Evolutionary conservation across 2,329 filamentous ascomycete genomes (phyloP), one percentile per base, ranked within the genome.

Genomic region (Fusarium xyrophilum): DNA sequence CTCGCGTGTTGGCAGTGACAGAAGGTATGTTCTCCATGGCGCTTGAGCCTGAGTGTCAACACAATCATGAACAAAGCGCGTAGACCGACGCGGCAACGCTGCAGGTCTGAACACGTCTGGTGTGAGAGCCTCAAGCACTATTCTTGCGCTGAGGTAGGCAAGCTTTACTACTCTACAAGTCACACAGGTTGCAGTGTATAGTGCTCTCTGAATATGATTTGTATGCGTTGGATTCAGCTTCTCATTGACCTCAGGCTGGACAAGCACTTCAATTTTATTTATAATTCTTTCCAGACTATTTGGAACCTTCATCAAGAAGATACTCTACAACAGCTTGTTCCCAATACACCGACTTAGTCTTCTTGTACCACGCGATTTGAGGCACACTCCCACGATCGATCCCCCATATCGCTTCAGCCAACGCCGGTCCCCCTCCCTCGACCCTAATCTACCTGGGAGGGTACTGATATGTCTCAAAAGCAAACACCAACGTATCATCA

Each of bases 181-280:
- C 3, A 47, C 19, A 1, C 8, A 13, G 6, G 7, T 5, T 25
- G 2, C 3, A 33, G 28, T 6, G 5, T 6, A 48, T 2, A 14
- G 12, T 15, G 6, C 7, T 15, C 3, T 33, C 23, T 23, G 4
- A n/a, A 25, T 3, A 6, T 7, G 12, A n/a, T 3, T 25, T 4
- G 5, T 10, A 13, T 6, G 6, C 8, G 4, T 5, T 3, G 6
- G 8, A 2, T 15, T 15, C 3, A 7, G 8, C 19, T 33, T 17
- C 2, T 35, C 4, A 15, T 25, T 25, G 15, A 36, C 2, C 17
- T 35, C 12, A 4, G 3, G n/a, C 15, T 35, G 1, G 11, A 11
- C 6, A 7, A 11, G 2, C 0, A 0, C 15, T n/a, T 6, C 12
- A 25, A 12, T n/a, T 11, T 8, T 5, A 25, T 11, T 4, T 25